These are phyloP conservation scores for Parvularia atlantis DNA, from an alignment of 78 protist genomes.

Conservation along the genomic window DNA sequence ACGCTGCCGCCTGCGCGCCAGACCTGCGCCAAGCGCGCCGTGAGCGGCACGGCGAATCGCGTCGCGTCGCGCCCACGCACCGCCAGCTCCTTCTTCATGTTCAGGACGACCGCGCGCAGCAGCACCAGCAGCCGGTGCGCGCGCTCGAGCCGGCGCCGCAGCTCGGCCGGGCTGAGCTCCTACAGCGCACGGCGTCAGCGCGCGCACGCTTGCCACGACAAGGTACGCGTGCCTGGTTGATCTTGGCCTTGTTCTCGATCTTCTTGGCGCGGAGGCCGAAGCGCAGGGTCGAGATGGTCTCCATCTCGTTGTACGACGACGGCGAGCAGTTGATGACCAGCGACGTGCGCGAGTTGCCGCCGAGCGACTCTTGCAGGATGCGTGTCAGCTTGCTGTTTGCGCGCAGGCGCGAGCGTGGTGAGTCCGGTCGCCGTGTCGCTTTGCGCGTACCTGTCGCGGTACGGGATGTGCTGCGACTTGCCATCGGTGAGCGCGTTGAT, in stretches of 20 bases:
- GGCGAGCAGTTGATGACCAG: constrained; percentile 36
- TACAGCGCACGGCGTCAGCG: no score
- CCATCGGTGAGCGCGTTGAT: constrained; percentile 39
- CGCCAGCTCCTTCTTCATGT: background rate
- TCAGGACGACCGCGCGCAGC: background rate
- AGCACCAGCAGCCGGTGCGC: background rate
- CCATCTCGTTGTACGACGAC: constrained; percentile 6
- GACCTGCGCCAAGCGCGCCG: no score
- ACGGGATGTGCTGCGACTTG: constrained; percentile 19
- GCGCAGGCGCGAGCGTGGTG: no score
- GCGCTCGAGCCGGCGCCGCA: background rate
- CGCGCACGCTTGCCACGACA: no score
- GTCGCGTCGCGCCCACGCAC: background rate
- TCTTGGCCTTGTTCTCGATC: background rate
- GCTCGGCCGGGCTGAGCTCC: background rate
- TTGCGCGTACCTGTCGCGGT: no score
- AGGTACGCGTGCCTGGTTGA: background rate
- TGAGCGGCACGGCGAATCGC: no score
- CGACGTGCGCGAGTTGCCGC: constrained; percentile 47
- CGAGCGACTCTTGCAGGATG: constrained; percentile 36
- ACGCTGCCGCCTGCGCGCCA: no score
- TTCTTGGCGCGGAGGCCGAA: constrained; percentile 13
- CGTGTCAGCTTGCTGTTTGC: constrained; percentile 49
- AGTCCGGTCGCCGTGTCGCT: no score
- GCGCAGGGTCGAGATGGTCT: constrained; percentile 39